Evolutionary conservation across 257 asterid genomes (phyloP).

Genomic region (Ehretia macrophylla): DNA sequence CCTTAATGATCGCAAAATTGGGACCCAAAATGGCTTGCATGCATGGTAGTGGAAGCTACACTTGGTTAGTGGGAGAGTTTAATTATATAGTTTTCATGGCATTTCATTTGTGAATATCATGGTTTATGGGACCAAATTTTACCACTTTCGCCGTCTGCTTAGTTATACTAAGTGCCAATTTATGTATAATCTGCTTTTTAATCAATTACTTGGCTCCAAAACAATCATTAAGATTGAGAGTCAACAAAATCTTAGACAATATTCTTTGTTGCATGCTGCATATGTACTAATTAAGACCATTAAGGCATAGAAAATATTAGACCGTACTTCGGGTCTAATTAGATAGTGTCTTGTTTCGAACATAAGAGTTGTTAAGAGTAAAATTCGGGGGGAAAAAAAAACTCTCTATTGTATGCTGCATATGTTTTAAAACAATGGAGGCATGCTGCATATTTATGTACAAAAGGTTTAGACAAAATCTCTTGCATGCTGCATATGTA

Average conservation of each 20-base stretch:
- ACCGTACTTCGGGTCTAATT: no score
- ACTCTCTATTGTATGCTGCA: no score
- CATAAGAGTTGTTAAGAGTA: no score
- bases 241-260: background rate
- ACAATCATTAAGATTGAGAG: constrained; percentile 24
- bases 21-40: constrained; percentile 38
- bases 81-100: constrained; percentile 10
- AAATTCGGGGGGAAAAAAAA: no score
- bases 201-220: constrained; percentile 29
- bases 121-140: constrained; percentile 47
- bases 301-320: no score
- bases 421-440: no score
- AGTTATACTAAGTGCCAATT: constrained; percentile 21
- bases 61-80: constrained; percentile 28
- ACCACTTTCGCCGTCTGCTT: constrained; percentile 74
- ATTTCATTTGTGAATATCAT: constrained; percentile 19
- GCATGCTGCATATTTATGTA: no score
- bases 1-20: constrained; percentile 49
- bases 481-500: background rate
- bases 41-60: constrained; percentile 42
- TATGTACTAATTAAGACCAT: no score
- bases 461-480: no score
- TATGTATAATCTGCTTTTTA: constrained; percentile 17
- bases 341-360: no score
- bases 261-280: background rate